Evolutionary conservation across 208 protist genomes (phyloP).

Genomic region (Acanthamoeba royreba): DNA sequence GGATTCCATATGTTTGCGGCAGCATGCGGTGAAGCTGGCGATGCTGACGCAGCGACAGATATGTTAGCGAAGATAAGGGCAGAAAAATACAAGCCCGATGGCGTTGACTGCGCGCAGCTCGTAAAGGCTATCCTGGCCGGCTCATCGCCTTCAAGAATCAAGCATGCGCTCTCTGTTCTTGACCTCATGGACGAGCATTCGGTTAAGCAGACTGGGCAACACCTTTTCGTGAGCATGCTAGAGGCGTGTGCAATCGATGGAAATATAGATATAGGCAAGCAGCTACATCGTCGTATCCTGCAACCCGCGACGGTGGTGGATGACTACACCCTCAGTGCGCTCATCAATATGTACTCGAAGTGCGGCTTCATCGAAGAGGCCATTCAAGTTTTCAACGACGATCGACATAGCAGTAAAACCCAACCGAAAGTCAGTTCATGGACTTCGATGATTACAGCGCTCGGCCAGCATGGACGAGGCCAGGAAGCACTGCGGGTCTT

Average conservation of each 20-base stretch:
- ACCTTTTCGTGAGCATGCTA: not conserved
- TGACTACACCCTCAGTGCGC: not conserved
- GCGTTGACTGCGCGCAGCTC: not conserved
- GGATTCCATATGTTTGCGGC: not conserved
- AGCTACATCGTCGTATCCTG: not conserved
- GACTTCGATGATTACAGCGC: not conserved
- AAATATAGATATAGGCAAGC: not conserved
- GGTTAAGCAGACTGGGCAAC: not conserved
- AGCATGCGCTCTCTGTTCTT: not conserved
- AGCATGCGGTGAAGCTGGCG: not conserved
- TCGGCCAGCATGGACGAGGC: not conserved
- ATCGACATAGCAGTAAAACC: not conserved
- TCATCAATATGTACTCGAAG: slow-evolving; percentile 24
- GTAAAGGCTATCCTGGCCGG: not conserved
- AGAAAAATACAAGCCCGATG: not conserved
- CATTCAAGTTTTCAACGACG: not conserved
- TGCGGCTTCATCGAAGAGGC: slow-evolving; percentile 7
- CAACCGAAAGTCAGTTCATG: not conserved
- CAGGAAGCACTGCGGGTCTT: not conserved
- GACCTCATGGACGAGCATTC: not conserved
- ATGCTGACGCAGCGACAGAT: not conserved
- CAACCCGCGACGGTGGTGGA: not conserved
- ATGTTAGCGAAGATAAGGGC: not conserved
- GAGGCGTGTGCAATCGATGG: not conserved
- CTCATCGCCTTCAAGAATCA: not conserved